phyloP scores from a whole-genome alignment of 116 monocot species.

The Trichopus zeylanicus region DNA sequence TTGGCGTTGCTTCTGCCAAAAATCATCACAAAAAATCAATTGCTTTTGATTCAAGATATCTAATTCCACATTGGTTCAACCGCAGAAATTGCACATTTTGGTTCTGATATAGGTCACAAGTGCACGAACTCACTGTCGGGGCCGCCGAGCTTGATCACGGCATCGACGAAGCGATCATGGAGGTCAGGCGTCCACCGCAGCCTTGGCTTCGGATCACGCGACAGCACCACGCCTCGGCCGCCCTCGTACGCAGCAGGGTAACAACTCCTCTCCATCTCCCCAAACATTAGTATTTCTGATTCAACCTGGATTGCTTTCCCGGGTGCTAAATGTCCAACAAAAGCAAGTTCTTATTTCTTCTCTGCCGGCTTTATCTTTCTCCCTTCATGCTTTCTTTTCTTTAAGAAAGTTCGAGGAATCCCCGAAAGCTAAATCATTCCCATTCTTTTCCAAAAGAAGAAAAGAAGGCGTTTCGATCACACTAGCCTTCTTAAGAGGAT shows the following conservation, averaged over 20 bases:
- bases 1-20: conserved; percentile 75
- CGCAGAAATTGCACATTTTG: neutral
- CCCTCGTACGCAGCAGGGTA: neutral
- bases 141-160: conserved; percentile 88
- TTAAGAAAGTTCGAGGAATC: neutral
- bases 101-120: neutral
- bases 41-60: too few relatives aligned
- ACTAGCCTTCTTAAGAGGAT: neutral
- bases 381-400: too few relatives aligned
- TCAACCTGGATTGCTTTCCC: neutral
- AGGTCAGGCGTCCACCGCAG: conserved; percentile 92
- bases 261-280: conserved; percentile 1
- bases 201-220: conserved; percentile 59
- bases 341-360: conserved; percentile 1
- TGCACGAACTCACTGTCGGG: conserved; percentile 49
- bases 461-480: neutral
- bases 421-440: neutral
- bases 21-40: neutral
- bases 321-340: neutral
- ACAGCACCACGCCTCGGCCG: conserved; percentile 9
- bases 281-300: neutral
- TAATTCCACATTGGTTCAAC: neutral
- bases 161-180: conserved; percentile 87
- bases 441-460: neutral
- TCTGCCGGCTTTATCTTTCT: too few relatives aligned